Evolutionary conservation across 2,329 filamentous ascomycete genomes (phyloP).

Genomic region (Penicillium thymicola): DNA sequence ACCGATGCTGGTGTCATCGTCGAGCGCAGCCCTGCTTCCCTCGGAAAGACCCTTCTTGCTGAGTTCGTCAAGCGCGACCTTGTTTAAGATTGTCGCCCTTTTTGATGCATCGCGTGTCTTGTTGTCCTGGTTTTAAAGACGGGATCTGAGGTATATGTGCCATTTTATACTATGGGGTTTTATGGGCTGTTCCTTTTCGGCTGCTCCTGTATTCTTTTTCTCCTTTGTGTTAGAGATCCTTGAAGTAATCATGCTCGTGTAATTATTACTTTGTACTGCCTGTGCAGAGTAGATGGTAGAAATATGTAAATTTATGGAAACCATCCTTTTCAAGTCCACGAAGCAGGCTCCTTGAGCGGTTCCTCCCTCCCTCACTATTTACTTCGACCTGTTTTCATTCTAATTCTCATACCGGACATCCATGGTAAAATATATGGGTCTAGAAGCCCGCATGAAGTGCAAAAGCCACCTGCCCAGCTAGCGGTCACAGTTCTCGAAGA

Average conservation of each 20-base stretch:
- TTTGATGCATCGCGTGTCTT: conserved; percentile 18
- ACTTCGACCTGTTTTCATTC: neutral
- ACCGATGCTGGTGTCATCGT: conserved; percentile 93
- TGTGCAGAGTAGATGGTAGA: conserved; percentile 4
- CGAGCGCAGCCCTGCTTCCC: conserved; percentile 84
- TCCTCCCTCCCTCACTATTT: neutral
- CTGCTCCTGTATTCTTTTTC: conserved; percentile 30
- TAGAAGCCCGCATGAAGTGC: neutral
- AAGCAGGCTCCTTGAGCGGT: neutral
- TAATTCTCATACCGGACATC: neutral
- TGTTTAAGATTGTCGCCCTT: conserved; percentile 58
- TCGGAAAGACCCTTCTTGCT: conserved; percentile 90
- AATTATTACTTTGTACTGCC: conserved; percentile 19
- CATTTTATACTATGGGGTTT: conserved; percentile 19
- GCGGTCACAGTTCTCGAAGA: neutral
- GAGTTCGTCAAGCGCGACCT: conserved; percentile 96
- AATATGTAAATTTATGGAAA: neutral
- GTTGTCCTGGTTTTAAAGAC: conserved; percentile 17
- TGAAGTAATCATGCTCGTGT: conserved; percentile 36
- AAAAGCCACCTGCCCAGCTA: neutral
- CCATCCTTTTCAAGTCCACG: neutral
- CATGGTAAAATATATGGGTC: neutral
- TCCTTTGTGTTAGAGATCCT: conserved; percentile 35
- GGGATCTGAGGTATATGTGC: conserved; percentile 21
- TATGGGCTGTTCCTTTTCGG: conserved; percentile 21